These are phyloP conservation scores for Melaleuca quinquenervia DNA, from an alignment of 345 rosid genomes.

Conservation along the genomic window DNA sequence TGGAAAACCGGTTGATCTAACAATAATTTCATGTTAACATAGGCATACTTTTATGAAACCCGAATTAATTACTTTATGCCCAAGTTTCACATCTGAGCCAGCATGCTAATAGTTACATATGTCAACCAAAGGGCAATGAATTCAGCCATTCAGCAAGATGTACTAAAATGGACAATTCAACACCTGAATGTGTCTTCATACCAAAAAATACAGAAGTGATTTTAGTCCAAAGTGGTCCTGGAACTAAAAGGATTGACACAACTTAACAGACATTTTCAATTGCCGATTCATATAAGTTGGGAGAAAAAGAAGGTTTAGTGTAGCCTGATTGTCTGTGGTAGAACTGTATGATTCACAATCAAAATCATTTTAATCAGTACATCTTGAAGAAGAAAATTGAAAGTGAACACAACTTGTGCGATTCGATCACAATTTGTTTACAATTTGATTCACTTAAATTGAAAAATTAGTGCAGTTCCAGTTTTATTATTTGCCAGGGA, in stretches of 20 bases:
- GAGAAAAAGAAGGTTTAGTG: not conserved
- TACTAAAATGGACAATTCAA: not conserved
- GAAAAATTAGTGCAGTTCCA: not conserved
- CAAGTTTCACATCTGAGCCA: not conserved
- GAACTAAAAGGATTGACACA: not conserved
- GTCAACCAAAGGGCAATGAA: not conserved
- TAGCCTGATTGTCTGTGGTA: not conserved
- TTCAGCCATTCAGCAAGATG: not conserved
- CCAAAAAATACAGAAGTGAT: not conserved
- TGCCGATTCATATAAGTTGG: not conserved
- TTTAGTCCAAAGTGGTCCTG: not conserved
- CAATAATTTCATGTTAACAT: not conserved
- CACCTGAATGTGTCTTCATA: not conserved
- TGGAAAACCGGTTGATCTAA: not conserved
- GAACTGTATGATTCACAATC: not conserved
- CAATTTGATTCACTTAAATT: not conserved
- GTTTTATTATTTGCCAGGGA: not conserved
- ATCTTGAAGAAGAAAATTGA: not conserved
- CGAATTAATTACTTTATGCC: not conserved
- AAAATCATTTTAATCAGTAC: not conserved
- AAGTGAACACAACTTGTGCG: not conserved
- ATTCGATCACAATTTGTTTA: not conserved
- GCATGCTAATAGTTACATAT: not conserved
- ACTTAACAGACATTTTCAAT: not conserved
- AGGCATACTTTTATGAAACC: not conserved